Evolutionary conservation across 805 yeast species (phyloP).

Genomic region (Kluyveromyces aestuarii): DNA sequence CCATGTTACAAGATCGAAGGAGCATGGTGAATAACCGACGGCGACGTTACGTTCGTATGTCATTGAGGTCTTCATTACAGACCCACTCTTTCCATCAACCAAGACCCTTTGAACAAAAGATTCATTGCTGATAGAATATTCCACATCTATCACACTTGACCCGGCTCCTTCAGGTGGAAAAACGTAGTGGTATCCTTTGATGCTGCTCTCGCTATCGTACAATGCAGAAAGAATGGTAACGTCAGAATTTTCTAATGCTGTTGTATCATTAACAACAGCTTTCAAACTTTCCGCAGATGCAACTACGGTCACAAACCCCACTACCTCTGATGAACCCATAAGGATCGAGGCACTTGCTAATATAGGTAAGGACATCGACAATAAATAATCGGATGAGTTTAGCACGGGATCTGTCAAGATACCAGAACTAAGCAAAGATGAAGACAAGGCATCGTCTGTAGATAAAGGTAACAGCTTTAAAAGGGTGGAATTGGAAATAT

Average conservation of each 20-base stretch:
- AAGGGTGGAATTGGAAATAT: conserved; percentile 25
- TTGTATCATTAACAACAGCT: conserved; percentile 33
- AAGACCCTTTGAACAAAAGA: conserved; percentile 31
- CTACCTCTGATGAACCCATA: conserved; percentile 45
- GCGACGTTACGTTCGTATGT: conserved; percentile 38
- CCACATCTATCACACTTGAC: conserved; percentile 10
- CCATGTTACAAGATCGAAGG: conserved; percentile 47
- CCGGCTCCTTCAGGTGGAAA: conserved; percentile 31
- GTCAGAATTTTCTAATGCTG: conserved; percentile 32
- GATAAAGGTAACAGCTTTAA: conserved; percentile 43
- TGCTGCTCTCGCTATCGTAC: conserved; percentile 14
- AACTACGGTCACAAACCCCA: conserved; percentile 63
- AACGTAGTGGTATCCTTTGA: conserved; percentile 33
- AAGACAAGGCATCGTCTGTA: conserved; percentile 37
- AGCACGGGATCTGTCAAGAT: conserved; percentile 57
- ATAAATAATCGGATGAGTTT: conserved; percentile 39
- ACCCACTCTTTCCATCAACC: conserved; percentile 33
- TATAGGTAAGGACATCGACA: conserved; percentile 74
- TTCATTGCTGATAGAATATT: conserved; percentile 22
- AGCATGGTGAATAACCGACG: conserved; percentile 44
- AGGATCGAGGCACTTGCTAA: conserved; percentile 65
- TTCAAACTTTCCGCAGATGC: conserved; percentile 38
- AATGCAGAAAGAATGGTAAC: conserved; percentile 27
- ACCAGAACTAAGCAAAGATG: conserved; percentile 37
- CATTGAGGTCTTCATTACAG: conserved; percentile 30